These are phyloP conservation scores for Physcomitrellopsis africana DNA, from an alignment of 225 moss, liverwort and hornwort genomes.

Conservation along the genomic window DNA sequence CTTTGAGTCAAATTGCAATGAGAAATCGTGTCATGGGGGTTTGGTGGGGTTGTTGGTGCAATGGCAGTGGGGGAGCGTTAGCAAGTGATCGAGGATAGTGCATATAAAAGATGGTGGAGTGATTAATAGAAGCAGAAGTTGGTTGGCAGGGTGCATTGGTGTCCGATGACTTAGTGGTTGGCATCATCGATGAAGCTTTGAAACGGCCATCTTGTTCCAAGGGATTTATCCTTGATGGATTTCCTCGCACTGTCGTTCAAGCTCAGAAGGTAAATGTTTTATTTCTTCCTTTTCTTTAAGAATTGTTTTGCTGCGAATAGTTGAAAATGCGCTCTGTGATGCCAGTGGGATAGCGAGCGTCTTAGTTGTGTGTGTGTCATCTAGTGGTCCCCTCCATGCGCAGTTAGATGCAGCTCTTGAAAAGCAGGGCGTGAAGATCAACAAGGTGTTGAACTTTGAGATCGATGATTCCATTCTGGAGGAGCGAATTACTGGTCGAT, in stretches of 20 bases:
- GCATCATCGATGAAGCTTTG: slow-evolving; percentile 85
- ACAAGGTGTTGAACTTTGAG: slow-evolving; percentile 84
- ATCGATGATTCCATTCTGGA: slow-evolving; percentile 78
- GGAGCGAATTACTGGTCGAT: slow-evolving; percentile 91
- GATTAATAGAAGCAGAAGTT: slow-evolving; percentile 32
- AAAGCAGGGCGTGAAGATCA: slow-evolving; percentile 74
- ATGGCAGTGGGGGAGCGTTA: too few species aligned
- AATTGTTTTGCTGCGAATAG: too few species aligned
- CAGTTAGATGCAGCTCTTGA: slow-evolving; percentile 80
- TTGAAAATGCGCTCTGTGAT: too few species aligned
- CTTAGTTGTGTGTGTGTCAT: too few species aligned
- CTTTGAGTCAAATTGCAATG: background rate
- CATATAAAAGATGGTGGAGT: too few species aligned
- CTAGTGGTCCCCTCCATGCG: background rate
- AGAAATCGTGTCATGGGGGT: background rate
- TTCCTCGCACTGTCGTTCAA: slow-evolving; percentile 87
- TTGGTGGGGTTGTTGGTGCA: background rate
- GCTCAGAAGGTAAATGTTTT: slow-evolving; percentile 58
- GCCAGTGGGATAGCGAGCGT: too few species aligned
- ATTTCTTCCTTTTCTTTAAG: background rate
- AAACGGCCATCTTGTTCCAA: slow-evolving; percentile 76
- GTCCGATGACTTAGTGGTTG: slow-evolving; percentile 71
- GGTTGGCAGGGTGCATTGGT: slow-evolving; percentile 72
- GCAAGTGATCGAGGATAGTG: too few species aligned
- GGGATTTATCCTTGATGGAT: slow-evolving; percentile 93